Conservation (phyloP, 1,284 basidiomycete species). For the Cystobasidium pallidum region DNA sequence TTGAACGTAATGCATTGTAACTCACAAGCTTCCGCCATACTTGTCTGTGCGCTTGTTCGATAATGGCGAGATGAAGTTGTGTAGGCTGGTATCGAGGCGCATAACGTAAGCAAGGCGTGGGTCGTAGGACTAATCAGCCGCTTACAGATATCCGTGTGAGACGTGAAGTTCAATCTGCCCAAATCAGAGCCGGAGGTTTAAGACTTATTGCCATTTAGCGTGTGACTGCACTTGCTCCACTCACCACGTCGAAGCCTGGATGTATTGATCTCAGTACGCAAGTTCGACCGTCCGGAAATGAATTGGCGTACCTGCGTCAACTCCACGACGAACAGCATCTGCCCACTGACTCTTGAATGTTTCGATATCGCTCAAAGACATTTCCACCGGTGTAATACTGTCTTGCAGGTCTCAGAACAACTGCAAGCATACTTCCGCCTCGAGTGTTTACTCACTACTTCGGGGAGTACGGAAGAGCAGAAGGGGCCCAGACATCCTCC, state of each 20-base stretch:
- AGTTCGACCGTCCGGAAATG: neutral
- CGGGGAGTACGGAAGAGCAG: slow-evolving; percentile 63
- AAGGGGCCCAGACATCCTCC: slow-evolving; percentile 69
- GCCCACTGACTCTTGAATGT: slow-evolving; percentile 69
- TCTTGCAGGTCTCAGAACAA: neutral
- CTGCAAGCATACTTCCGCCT: no score
- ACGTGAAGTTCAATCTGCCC: slow-evolving; percentile 63
- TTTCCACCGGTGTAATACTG: slow-evolving; percentile 63
- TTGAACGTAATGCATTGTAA: no score
- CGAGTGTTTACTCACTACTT: slow-evolving; percentile 58
- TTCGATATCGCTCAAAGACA: slow-evolving; percentile 65
- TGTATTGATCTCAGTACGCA: neutral
- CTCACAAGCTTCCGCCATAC: slow-evolving; percentile 65
- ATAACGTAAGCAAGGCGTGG: neutral
- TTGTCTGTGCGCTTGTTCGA: slow-evolving; percentile 70
- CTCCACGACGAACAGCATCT: slow-evolving; percentile 65
- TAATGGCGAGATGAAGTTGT: slow-evolving; percentile 69
- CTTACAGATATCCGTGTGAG: slow-evolving; percentile 48
- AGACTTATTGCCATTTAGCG: neutral
- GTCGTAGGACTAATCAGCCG: neutral
- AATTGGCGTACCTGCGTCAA: slow-evolving; percentile 48
- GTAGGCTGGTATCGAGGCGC: neutral
- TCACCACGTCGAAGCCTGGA: slow-evolving; percentile 63
- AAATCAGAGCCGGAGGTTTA: neutral
- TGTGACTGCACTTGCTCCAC: neutral